Evolutionary conservation across 2,329 filamentous ascomycete genomes (phyloP), one percentile per base, ranked within the genome.

Genomic region (Zymoseptoria tritici): DNA sequence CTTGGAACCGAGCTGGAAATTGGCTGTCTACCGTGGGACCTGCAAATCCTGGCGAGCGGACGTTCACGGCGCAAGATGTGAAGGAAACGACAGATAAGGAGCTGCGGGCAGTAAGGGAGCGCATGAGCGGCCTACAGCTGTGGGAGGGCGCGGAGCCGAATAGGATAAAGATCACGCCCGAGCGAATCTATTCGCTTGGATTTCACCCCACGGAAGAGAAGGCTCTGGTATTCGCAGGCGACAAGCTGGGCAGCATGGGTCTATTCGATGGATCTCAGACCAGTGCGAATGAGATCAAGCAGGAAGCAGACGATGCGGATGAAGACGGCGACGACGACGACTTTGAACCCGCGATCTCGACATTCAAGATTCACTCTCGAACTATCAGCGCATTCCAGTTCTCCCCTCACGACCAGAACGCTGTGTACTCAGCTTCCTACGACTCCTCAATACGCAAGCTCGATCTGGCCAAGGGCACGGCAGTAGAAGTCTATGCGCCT

Each of bases 201-300:
- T 93, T 99, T 67, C 94, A 99, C 68, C 94, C 94, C 0, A 92
- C 86, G 0, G 80, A 86, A 60, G 85, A 92, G 2, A 97, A 97
- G 69, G 86, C 92, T 0, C 79, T 99, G 2, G 82, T 97, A 1
- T 95, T 99, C 71, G 93, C 93, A 0, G 93, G 93, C 9, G 94
- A 99, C 70, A 99, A 99, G 72, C 83, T 95, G 65, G 93, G 94
- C 1, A 89, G 91, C 22, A 80, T 97, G 60, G 94, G 94, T 0
- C 84, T 99, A 0, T 93, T 97, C 57, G 93, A 99, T 71, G 91
- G 87, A 1, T 92, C 89, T 0, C 91, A 95, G 65, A 82, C 83
- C 2, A 77, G 78, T 2, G 70, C 81, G 3, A 68, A 71, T 6
- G 59, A 72, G 56, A 72, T 76, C 54, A 70, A 73, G 55, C 76